These are phyloP conservation scores for Babesia caballi DNA, from an alignment of 169 alveolate species.

Conservation along the genomic window DNA sequence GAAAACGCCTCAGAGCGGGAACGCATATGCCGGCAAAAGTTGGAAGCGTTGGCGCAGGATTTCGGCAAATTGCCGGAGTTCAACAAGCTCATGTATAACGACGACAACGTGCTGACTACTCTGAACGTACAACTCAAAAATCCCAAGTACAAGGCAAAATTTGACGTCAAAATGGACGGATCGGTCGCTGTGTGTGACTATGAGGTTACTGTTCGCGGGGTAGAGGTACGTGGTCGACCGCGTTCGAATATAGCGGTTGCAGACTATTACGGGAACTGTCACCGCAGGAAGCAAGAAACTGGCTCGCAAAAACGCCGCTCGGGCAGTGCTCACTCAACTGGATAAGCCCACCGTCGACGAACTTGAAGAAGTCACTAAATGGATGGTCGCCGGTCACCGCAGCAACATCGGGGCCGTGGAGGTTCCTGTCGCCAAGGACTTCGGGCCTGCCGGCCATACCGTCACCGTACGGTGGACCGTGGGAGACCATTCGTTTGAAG, in stretches of 20 bases:
- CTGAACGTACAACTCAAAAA: constrained; percentile 29
- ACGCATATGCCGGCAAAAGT: not conserved
- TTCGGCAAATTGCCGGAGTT: constrained; percentile 54
- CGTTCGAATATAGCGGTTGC: not conserved
- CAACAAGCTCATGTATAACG: constrained; percentile 38
- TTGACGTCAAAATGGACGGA: constrained; percentile 25
- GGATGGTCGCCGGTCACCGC: constrained; percentile 55
- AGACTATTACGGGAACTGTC: constrained; percentile 32
- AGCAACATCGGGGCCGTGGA: constrained; percentile 16
- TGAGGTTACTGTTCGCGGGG: constrained; percentile 6
- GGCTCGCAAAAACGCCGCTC: constrained; percentile 52
- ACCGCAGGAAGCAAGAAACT: constrained; percentile 36
- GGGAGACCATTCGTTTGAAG: constrained; percentile 8
- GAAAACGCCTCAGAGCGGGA: not conserved
- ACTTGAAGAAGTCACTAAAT: constrained; percentile 39
- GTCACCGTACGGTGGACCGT: constrained; percentile 35
- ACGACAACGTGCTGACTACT: constrained; percentile 52
- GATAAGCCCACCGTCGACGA: constrained; percentile 35
- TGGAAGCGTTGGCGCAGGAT: not conserved
- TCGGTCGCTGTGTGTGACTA: constrained; percentile 39
- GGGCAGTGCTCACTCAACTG: constrained; percentile 21
- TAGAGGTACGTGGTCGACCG: constrained; percentile 10
- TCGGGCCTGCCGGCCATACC: constrained; percentile 28
- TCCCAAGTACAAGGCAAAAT: constrained; percentile 6
- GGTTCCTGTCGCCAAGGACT: constrained; percentile 2